A percentile compares a stretch with the other conserved stretches of the same genome.
phyloP scores from a whole-genome alignment of 257 asterid genomes.

The Nicotiana paniculata region DNA sequence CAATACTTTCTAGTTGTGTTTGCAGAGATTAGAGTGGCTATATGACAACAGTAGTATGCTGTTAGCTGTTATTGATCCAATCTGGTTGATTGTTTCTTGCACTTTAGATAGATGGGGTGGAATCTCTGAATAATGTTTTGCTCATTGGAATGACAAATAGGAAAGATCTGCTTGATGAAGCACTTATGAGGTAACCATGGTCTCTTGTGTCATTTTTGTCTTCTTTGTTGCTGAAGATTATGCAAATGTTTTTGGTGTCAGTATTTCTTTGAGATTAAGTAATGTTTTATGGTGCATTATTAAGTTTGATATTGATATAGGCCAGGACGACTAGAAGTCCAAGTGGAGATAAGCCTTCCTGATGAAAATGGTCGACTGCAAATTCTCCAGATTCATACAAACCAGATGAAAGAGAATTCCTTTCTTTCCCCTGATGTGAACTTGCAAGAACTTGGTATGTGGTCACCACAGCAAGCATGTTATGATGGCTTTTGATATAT shows the following conservation, averaged over 20 bases:
- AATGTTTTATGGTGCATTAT: background rate
- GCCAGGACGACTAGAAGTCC: constrained; percentile 99
- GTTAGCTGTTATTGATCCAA: background rate
- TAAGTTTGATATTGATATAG: constrained; percentile 26
- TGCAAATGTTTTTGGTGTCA: background rate
- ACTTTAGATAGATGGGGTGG: constrained; percentile 98
- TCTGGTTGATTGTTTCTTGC: constrained; percentile 14
- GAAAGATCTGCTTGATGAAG: constrained; percentile 97
- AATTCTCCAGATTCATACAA: constrained; percentile 96
- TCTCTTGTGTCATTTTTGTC: constrained; percentile 11
- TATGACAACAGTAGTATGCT: background rate
- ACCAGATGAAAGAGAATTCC: constrained; percentile 93
- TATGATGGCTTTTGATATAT: background rate
- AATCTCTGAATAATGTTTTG: constrained; percentile 90
- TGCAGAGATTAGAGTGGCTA: background rate
- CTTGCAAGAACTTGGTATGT: constrained; percentile 89
- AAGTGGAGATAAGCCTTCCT: constrained; percentile 99
- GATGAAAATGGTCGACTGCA: constrained; percentile 98
- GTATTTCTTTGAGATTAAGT: background rate
- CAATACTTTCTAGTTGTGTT: constrained; percentile 18
- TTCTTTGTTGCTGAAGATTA: constrained; percentile 7
- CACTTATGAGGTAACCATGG: constrained; percentile 72
- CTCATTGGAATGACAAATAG: constrained; percentile 99
- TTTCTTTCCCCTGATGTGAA: constrained; percentile 91
- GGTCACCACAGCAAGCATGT: background rate